These are phyloP conservation scores for Sphenostylis stenocarpa DNA, from an alignment of 306 rosid genomes.

Conservation along the genomic window DNA sequence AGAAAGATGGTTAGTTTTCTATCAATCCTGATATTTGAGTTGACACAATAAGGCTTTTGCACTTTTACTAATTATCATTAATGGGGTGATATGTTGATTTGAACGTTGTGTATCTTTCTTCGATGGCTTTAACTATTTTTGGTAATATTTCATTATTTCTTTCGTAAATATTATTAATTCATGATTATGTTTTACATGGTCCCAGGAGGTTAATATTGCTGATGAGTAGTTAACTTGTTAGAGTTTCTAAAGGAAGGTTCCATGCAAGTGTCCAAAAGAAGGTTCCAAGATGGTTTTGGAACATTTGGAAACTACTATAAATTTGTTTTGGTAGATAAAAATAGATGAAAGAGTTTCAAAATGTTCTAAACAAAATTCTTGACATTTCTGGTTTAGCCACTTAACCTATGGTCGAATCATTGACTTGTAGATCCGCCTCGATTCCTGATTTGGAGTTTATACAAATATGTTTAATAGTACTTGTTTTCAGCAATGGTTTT, in stretches of 20 bases:
- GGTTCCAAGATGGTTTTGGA: background rate
- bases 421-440: background rate
- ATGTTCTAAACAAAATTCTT: background rate
- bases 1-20: conserved; percentile 52
- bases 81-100: background rate
- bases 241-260: background rate
- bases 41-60: background rate
- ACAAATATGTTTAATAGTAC: background rate
- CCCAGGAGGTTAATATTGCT: background rate
- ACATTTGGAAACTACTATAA: background rate
- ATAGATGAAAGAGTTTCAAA: background rate
- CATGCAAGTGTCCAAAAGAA: background rate
- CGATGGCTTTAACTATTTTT: background rate
- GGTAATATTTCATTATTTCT: background rate
- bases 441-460: background rate
- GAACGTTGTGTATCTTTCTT: background rate
- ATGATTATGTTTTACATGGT: background rate
- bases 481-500: background rate
- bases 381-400: background rate
- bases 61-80: background rate
- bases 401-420: background rate
- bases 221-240: background rate
- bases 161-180: conserved; percentile 4
- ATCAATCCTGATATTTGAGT: conserved; percentile 7
- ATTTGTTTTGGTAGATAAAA: background rate